Base-by-base conservation (phyloP, 1,284 basidiomycete genomes). In the Tetrapyrgos nigripes region DNA sequence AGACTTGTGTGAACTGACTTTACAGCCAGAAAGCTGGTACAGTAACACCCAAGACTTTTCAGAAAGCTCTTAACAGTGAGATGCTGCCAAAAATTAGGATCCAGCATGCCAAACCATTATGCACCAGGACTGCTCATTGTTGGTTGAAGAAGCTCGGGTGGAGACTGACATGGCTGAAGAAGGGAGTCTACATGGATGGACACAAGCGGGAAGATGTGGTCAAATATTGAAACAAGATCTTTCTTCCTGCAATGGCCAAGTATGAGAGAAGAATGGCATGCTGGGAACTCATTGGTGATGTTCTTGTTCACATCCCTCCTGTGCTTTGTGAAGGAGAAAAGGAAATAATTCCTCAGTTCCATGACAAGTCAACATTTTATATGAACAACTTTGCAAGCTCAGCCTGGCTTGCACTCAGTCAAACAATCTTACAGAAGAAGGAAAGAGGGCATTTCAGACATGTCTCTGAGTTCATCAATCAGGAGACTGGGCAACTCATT, bases 171-270 rank as follows among this genome's bases (percentile, higher is more conserved):
- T n/a, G 64, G 1, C 23, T 73, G 2, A 47, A 62, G 26, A 76
- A 76, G 57, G 70, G 72, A 5, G 68, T 76, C 43, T 75, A 74
- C 53, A 69, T 73, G 62, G 75, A 77, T 73, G 75, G 77, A 0
- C 76, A 78, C 65, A 70, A 78, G 50, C 59, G 64, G 75, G n/a
- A n/a, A n/a, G n/a, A n/a, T n/a, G n/a, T n/a, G n/a, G n/a, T n/a
- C n/a, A n/a, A n/a, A n/a, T n/a, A 77, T 65, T 61, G 66, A 1
- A 37, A 72, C 4, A 45, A 67, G 13, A 44, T 64, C 1, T 78
- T 72, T 53, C 59, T 77, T 14, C 74, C 70, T 4, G 4, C 14
- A 19, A 70, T 73, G 68, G 46, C n/a, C 13, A 59, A 68, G 24
- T 70, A 59, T 56, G 67, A 76, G 57, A 4, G 49, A 4, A 33